Evolutionary conservation across 2,329 filamentous ascomycete species (phyloP).

Genomic region (Cordyceps javanica): DNA sequence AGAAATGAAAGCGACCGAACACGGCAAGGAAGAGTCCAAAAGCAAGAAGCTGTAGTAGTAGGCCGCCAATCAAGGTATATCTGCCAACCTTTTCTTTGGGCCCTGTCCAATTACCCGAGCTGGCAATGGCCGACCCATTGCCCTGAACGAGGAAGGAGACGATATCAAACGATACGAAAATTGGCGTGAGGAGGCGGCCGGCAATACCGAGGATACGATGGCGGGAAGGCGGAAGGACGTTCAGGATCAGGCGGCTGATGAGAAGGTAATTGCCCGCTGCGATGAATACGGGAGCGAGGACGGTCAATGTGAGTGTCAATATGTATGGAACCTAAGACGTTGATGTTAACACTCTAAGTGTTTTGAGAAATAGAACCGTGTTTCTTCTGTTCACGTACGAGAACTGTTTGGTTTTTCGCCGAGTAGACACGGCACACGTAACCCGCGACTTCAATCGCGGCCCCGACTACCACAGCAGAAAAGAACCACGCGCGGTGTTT

Average conservation of each 20-base stretch:
- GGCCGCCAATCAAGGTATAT: conserved; percentile 35
- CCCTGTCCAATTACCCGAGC: conserved; percentile 37
- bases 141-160: conserved; percentile 39
- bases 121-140: conserved; percentile 37
- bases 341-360: no score
- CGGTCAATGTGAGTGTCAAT: conserved; percentile 33
- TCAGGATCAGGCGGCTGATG: conserved; percentile 39
- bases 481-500: conserved; percentile 38
- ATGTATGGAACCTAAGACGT: conserved; percentile 29
- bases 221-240: conserved; percentile 26
- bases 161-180: conserved; percentile 41
- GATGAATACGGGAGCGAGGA: conserved; percentile 42
- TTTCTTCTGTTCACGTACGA: conserved; percentile 23
- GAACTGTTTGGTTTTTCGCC: conserved; percentile 25
- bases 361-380: no score
- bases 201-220: conserved; percentile 32
- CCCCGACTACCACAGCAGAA: conserved; percentile 35
- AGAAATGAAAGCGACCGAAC: conserved; percentile 31
- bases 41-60: conserved; percentile 34
- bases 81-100: conserved; percentile 30
- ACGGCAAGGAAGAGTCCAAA: conserved; percentile 36
- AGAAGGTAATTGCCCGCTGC: conserved; percentile 46
- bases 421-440: conserved; percentile 35
- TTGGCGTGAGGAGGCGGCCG: conserved; percentile 33
- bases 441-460: conserved; percentile 34